phyloP scores from a whole-genome alignment of 495 filamentous ascomycete species.

The Cercophora newfieldiana region DNA sequence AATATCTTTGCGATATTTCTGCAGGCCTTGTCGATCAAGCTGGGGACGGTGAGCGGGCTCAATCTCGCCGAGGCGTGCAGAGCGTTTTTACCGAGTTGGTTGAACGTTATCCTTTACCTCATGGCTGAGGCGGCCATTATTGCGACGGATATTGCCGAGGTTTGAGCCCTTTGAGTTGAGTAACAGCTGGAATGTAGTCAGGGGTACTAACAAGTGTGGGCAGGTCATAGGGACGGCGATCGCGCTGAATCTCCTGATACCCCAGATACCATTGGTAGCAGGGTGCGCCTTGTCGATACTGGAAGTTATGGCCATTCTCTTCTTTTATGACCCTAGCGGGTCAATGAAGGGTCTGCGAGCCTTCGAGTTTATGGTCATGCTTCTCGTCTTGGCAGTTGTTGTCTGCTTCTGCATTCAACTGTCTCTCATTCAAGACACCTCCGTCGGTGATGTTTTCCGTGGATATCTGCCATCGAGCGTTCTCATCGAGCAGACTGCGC shows the following conservation, averaged over 20 bases:
- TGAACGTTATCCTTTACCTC: conserved; percentile 27
- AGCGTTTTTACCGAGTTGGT: conserved; percentile 31
- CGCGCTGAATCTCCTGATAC: conserved; percentile 74
- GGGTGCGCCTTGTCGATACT: conserved; percentile 82
- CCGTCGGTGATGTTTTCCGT: conserved; percentile 71
- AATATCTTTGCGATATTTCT: conserved; percentile 37
- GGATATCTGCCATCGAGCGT: conserved; percentile 78
- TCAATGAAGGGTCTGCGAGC: conserved; percentile 68
- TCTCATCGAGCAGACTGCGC: conserved; percentile 61
- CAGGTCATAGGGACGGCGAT: conserved; percentile 90
- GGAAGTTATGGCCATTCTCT: conserved; percentile 78
- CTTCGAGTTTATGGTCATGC: conserved; percentile 80
- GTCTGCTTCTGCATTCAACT: conserved; percentile 88
- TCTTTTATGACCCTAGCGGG: conserved; percentile 77
- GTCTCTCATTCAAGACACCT: conserved; percentile 67
- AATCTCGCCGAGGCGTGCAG: conserved; percentile 32
- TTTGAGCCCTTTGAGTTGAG: conserved; percentile 6
- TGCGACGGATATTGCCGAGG: conserved; percentile 67
- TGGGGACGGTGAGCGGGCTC: conserved; percentile 34
- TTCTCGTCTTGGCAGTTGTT: conserved; percentile 77
- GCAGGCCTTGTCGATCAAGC: conserved; percentile 30
- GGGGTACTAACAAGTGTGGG: conserved; percentile 9
- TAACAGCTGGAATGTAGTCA: neutral
- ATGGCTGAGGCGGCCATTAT: conserved; percentile 32
- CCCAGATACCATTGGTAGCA: conserved; percentile 76